Base-by-base conservation (phyloP, 192 early-diverging fungal genomes). In the Neocallimastix lanati region DNA sequence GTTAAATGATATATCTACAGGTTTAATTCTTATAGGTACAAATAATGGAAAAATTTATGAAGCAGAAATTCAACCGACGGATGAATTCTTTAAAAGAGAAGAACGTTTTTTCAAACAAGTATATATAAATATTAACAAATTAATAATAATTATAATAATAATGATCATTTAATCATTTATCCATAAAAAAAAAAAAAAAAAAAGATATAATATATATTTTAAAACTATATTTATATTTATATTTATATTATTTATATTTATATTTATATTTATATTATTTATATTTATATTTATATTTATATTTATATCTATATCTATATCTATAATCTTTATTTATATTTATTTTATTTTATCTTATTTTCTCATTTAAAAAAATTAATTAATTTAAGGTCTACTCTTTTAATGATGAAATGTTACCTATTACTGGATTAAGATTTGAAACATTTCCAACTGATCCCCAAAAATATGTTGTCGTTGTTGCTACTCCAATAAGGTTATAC, bases 31-130 rank as follows among this genome's bases (percentile, higher is more conserved):
- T 79, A 84, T 98, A 76, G 96, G 94, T 12, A 92, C 92, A 11
- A 91, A 92, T 79, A 92, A 93, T 77, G 96, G 96, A 21, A 87
- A 91, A 76, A 90, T 98, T 77, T 96, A 92, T 83, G 96, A 98
- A 83, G 92, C 93, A 12, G 94, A 95, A 76, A 83, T 98, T n/a
- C 91, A 92, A 78, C 92, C 96, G 0, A 91, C 90, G 1, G 92
- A 93, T 78, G 95, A 97, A 36, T 89, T 89, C 30, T 95, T 96
- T 84, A 88, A 91, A 80, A 90, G 90, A 80, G 95, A 95, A 84
- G 93, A 95, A 81, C 87, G 91, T 30, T 93, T 91, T 78, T 87
- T 95, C 33, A 86, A 86, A 78, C 90, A 91, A 81, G 90, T 92
- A 29, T 78, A 82, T 29, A 38, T 38, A 38, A 15, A 13, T 13